Base-by-base conservation (phyloP, 2,329 filamentous ascomycete genomes). In the Paecilomyces formosus region DNA sequence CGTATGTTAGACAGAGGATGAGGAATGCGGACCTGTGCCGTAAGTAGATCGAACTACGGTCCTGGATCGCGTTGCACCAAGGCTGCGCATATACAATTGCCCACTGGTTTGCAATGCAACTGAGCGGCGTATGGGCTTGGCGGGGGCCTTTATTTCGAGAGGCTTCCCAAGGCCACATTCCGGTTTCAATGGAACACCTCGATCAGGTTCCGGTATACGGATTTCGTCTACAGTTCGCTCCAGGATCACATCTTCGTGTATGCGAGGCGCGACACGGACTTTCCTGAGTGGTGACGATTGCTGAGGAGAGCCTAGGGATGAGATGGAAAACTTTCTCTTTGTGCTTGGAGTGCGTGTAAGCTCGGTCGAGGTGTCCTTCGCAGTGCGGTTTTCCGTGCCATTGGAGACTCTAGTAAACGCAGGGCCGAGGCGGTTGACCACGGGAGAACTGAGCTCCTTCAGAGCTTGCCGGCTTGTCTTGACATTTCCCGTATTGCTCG, bases 271-370 rank as follows among this genome's bases (percentile, higher is more conserved):
- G 55, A 74, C 61, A 51, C 72, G 71, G 51, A 76, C 72, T 61
- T 75, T 75, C 56, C 75, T 75, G 58, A 80, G 67, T 28, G 79
- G 78, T 21, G 78, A 80, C 1, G 79, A 82, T 60, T 79, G 79
- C 35, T 77, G 73, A 18, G 79, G 75, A 18, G 80, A 81, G 28
- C 73, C 75, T 24, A 74, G 70, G 1, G 75, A 71, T 61, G 73
- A 73, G 65, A 80, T 76, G 1, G 73, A 78, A 15, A 79, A 68
- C 61, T 78, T 79, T 56, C 77, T 67, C 65, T 78, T 79, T 64
- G 72, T 75, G 58, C 65, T 80, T 68, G 74, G 74, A 4, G 74
- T 77, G 15, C 65, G 70, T 15, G 67, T 55, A n/a, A 65, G 60
- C 56, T 72, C 71, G 24, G 67, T 64, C 3, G 71, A 62, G 9